Conservation (phyloP, 2,329 filamentous ascomycete species). For the Cucurbitaria berberidis region DNA sequence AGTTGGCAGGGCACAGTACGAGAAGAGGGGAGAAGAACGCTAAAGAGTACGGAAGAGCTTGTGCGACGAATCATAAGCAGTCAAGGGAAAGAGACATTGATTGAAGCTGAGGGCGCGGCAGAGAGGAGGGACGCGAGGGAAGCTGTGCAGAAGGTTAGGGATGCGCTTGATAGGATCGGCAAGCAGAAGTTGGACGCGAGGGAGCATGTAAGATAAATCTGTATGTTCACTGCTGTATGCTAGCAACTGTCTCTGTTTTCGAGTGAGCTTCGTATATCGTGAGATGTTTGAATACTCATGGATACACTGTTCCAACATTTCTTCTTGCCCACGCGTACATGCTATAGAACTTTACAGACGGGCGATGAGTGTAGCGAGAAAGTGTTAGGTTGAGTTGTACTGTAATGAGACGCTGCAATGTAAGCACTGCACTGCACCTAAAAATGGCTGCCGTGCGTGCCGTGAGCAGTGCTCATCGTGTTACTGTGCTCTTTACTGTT, state of each 20-base stretch:
- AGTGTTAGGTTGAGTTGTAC: no score
- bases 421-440: no score
- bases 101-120: conserved; percentile 43
- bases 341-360: no score
- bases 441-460: no score
- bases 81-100: conserved; percentile 43
- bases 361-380: no score
- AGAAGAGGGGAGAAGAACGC: conserved; percentile 63
- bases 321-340: no score
- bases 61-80: conserved; percentile 56
- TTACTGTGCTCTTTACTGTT: no score
- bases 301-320: no score
- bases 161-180: conserved; percentile 50
- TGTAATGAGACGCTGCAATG: no score
- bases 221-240: background rate
- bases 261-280: no score
- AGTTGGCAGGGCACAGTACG: conserved; percentile 60
- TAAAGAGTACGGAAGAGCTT: conserved; percentile 60
- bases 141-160: conserved; percentile 54
- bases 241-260: background rate
- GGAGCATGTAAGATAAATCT: background rate
- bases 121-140: conserved; percentile 52
- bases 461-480: no score
- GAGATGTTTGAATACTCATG: no score
- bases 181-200: background rate